Evolutionary conservation across 2,329 filamentous ascomycete genomes (phyloP).

Genomic region (Fusarium sp.): DNA sequence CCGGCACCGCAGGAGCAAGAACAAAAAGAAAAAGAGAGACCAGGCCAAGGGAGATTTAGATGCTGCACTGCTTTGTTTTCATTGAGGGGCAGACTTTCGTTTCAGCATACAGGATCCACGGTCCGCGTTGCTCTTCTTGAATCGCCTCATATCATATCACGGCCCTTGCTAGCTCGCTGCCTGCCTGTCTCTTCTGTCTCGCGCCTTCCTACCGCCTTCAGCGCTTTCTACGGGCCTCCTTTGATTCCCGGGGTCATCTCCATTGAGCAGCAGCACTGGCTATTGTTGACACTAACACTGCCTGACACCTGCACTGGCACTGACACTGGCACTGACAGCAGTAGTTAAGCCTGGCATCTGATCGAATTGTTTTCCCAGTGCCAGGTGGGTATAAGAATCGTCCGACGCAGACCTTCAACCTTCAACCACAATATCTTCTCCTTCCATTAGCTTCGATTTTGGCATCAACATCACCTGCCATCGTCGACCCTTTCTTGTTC

Average conservation of each 20-base stretch:
- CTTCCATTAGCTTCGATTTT: slow-evolving; percentile 21
- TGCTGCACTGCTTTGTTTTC: slow-evolving; percentile 16
- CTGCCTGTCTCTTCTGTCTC: slow-evolving; percentile 20
- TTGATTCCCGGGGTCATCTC: slow-evolving; percentile 15
- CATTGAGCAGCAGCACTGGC: slow-evolving; percentile 19
- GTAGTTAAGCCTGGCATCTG: not conserved
- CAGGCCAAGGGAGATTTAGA: not conserved
- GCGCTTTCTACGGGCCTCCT: slow-evolving; percentile 19
- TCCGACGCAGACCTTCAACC: slow-evolving; percentile 30
- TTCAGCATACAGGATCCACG: slow-evolving; percentile 35
- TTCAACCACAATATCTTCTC: slow-evolving; percentile 30
- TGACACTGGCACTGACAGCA: not conserved
- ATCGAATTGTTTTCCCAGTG: not conserved
- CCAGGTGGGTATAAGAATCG: slow-evolving; percentile 45
- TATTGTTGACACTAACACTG: not conserved
- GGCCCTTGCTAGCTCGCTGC: slow-evolving; percentile 30
- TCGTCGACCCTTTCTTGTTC: not conserved
- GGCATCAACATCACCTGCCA: not conserved
- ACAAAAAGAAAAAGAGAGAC: not conserved
- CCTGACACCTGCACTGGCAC: not conserved
- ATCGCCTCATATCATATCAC: slow-evolving; percentile 28
- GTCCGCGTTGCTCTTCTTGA: slow-evolving; percentile 30
- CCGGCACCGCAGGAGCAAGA: slow-evolving; percentile 2
- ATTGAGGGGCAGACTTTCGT: slow-evolving; percentile 35
- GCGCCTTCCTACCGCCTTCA: slow-evolving; percentile 15